phyloP scores from a whole-genome alignment of 140 eudicot species.

The Bidens hawaiensis region DNA sequence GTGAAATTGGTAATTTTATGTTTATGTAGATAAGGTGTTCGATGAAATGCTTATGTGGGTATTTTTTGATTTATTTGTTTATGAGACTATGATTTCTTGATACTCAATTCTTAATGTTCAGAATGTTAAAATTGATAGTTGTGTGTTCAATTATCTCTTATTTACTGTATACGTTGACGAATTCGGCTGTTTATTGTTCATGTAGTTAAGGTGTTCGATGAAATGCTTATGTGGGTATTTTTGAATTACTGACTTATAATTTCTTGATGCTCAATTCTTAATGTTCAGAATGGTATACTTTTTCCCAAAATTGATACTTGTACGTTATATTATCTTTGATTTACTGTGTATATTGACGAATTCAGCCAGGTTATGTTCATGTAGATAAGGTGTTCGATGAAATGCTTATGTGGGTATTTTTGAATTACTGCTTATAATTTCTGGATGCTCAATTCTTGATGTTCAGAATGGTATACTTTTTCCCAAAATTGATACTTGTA shows the following conservation, averaged over 20 bases:
- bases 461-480: not conserved
- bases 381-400: conserved; percentile 7
- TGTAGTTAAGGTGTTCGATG: conserved; percentile 6
- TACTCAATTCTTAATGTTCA: not conserved
- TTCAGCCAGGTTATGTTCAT: not conserved
- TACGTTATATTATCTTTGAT: not conserved
- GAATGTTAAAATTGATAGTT: not conserved
- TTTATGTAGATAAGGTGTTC: too few species aligned
- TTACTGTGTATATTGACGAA: not conserved
- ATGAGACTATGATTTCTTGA: too few species aligned
- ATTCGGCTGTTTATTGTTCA: not conserved
- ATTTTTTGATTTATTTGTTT: too few species aligned
- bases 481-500: not conserved
- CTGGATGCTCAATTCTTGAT: not conserved
- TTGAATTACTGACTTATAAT: too few species aligned
- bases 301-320: not conserved
- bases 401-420: conserved; percentile 17
- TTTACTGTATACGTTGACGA: not conserved
- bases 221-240: conserved; percentile 17
- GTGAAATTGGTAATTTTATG: too few species aligned
- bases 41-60: too few species aligned
- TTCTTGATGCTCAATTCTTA: not conserved
- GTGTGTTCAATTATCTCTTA: not conserved
- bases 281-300: not conserved
- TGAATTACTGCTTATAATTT: too few species aligned